Evolutionary conservation across 75 land plant species (phyloP), one percentile per base, ranked within the genome.

Genomic region (Picea glauca): DNA sequence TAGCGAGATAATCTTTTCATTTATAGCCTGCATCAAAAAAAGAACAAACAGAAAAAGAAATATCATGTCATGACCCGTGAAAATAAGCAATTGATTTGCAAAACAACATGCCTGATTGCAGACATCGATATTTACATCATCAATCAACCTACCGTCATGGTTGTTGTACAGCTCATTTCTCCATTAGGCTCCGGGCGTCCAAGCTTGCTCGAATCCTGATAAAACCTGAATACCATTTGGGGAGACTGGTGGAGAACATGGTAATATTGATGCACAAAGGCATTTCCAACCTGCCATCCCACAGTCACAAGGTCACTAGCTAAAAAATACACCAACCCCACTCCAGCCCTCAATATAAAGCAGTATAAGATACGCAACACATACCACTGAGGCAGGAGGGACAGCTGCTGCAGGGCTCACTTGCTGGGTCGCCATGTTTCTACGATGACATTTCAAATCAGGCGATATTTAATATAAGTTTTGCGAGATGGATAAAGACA

Each of bases 241-340:
- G 91, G 91, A 13, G 79, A 66, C 72, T 87, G 91, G 58, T 89
- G 90, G 13, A 89, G 82, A 35, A 89, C 84, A 60, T 84, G 83
- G 84, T 89, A 89, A 79, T 87, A 89, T 78, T 89, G 90, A 75
- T 75, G 89, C 62, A 89, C 89, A 61, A 89, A 89, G 32, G 90
- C 87, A 60, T 83, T 87, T 20, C 90, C 91, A 32, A 89, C 90
- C 91, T 89, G 77, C n/a, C 40, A 58, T 35, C 40, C 7, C 12
- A 75, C 33, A 13, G 30, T 58, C n/a, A 58, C 20, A 5, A 0
- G 58, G 12, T 58, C 33, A 30, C 1, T 30, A 75, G 1, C 5
- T 21, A 12, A 40, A 54, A 33, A 26, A 58, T 31, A 75, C 8
- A 75, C 13, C 18, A 50, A 26, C n/a, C 30, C 18, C n/a, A 6